Conservation (phyloP, 176 grass and related monocot genomes). For the Musa troglodytarum region DNA sequence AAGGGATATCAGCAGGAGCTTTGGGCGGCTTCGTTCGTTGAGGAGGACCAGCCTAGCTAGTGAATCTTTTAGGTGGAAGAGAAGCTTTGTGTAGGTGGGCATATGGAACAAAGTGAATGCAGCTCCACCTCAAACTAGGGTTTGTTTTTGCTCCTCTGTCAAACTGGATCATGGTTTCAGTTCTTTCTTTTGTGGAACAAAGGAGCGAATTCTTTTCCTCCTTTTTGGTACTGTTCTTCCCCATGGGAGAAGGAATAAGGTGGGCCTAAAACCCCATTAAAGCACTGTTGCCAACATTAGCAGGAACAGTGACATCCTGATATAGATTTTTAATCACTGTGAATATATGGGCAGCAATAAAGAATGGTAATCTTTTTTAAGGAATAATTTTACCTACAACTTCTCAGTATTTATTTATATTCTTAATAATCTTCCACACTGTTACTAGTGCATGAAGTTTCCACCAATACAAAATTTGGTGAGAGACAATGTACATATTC, state of each 20-base stretch:
- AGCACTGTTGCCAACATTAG: no score
- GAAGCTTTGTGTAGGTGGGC: slow-evolving; percentile 5
- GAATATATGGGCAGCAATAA: neutral
- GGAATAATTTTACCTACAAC: no score
- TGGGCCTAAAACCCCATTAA: neutral
- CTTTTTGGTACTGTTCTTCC: neutral
- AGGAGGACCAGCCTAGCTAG: neutral
- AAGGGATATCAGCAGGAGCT: neutral
- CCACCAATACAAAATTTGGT: no score
- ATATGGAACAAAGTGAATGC: neutral
- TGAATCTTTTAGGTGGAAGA: neutral
- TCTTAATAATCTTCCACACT: no score
- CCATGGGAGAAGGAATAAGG: neutral
- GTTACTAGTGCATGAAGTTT: no score
- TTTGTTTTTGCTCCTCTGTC: neutral
- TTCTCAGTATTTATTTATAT: no score
- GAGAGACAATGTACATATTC: no score
- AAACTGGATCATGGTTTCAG: neutral
- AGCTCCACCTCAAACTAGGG: neutral
- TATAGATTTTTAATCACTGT: neutral
- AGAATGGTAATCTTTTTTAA: neutral
- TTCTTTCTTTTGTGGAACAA: neutral
- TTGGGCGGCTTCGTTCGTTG: neutral
- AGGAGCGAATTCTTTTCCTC: no score
- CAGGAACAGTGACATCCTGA: neutral